Evolutionary conservation across 257 asterid species (phyloP), one percentile per base, ranked within the genome.

Genomic region (Nicotiana sylvestris): DNA sequence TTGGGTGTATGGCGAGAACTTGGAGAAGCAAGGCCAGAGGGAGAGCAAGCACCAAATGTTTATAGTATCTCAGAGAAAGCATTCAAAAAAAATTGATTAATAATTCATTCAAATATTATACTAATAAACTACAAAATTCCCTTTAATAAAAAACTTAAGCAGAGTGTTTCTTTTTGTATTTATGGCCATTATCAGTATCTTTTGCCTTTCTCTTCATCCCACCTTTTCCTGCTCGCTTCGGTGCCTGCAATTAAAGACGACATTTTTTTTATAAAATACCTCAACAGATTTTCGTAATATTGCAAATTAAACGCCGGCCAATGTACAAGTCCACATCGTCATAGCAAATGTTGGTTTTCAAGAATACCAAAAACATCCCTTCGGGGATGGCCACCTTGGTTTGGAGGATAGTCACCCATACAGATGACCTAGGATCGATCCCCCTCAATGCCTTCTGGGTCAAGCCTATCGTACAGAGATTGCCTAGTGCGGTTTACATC

Each of bases 171-270:
- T 85, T 87, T 81, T 80, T 82, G 82, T 80, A 81, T 82, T 78
- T 83, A 3, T 64, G 86, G 76, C 86, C 87, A 53, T 83, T 90
- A 76, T 86, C 87, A 30, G 81, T 69, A 78, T 84, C 92, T 84
- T 84, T 86, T 58, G 91, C 86, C 88, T 89, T 94, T 90, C 93
- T 88, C 89, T 93, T 93, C 87, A 67, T 81, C 76, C 95, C 92
- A 62, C 91, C 91, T 88, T 87, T 89, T 58, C 78, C 85, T 2
- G 68, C 78, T 76, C 89, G 89, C 81, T 85, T 93, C 17, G 91
- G 86, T 39, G 78, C 95, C 99, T 94, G 93, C 77, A 81, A 64
- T 68, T 33, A 82, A 83, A 85, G 66, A 65, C 4, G 30, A 69
- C 39, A 25, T 83, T 39, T 70, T 61, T n/a, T 61, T 30, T 35